Evolutionary conservation across 306 rosid genomes (phyloP).

Genomic region (Casuarina glauca): DNA sequence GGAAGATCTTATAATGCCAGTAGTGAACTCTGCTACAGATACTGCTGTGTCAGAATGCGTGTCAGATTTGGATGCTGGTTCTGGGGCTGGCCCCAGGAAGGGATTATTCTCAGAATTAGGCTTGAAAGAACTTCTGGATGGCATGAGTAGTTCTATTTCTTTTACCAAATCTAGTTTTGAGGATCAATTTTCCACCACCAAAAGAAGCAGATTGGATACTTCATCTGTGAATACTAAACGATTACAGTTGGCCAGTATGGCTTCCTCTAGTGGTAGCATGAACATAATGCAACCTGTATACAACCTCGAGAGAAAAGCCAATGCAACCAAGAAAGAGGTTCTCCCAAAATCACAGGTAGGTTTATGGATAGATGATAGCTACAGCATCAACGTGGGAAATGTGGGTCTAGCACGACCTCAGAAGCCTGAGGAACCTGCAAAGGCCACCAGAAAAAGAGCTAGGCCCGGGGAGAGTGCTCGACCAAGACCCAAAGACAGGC

Average conservation of each 20-base stretch:
- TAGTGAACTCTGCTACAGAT: constrained; percentile 29
- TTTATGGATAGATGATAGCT: constrained; percentile 58
- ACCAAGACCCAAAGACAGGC: constrained; percentile 96
- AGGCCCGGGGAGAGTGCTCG: constrained; percentile 73
- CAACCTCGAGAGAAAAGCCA: constrained; percentile 32
- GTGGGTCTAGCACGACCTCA: constrained; percentile 32
- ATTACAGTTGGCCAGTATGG: constrained; percentile 30
- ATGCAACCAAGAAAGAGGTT: constrained; percentile 45
- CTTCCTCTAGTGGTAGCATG: constrained; percentile 27
- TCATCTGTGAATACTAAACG: constrained; percentile 40
- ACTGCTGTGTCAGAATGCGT: constrained; percentile 38
- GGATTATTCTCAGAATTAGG: constrained; percentile 72
- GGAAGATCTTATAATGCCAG: constrained; percentile 45
- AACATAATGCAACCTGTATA: constrained; percentile 32
- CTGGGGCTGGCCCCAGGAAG: constrained; percentile 37
- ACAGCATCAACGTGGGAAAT: constrained; percentile 44
- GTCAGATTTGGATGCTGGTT: constrained; percentile 40
- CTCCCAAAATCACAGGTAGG: constrained; percentile 53
- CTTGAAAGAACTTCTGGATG: constrained; percentile 61
- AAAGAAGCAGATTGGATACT: constrained; percentile 41
- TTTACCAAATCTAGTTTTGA: constrained; percentile 39
- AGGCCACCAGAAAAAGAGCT: constrained; percentile 61
- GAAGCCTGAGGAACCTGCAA: constrained; percentile 55
- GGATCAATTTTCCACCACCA: constrained; percentile 38
- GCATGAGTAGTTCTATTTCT: constrained; percentile 39